Evolutionary conservation across 805 yeast genomes (phyloP).

Genomic region (Sugiyamaella americana): DNA sequence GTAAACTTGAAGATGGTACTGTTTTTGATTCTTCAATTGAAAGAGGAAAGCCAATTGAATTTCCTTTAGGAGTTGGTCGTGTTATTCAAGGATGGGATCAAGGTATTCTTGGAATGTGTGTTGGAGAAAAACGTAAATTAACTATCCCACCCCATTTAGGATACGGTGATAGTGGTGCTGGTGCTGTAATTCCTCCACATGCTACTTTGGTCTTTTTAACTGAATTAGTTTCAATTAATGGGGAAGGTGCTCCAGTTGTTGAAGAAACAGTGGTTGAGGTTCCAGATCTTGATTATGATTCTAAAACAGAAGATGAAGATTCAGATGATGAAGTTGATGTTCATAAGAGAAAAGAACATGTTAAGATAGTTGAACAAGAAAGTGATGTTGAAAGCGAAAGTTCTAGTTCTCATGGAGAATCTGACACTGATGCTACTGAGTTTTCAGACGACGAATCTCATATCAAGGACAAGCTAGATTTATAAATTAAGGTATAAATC

Average conservation of each 20-base stretch:
- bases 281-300: background rate
- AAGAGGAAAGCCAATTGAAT: conserved; percentile 62
- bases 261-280: background rate
- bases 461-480: too few species aligned
- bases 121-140: conserved; percentile 78
- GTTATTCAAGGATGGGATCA: conserved; percentile 91
- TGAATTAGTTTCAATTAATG: conserved; percentile 54
- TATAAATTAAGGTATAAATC: too few species aligned
- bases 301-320: background rate
- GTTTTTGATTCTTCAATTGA: conserved; percentile 68
- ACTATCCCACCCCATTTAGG: conserved; percentile 74
- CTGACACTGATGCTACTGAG: background rate
- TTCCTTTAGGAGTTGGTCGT: conserved; percentile 68
- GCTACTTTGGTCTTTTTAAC: conserved; percentile 65
- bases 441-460: background rate
- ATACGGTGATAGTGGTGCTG: conserved; percentile 68
- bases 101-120: conserved; percentile 76
- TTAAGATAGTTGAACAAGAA: too few species aligned
- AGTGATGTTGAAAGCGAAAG: too few species aligned
- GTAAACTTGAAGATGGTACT: conserved; percentile 58
- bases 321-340: background rate
- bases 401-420: too few species aligned
- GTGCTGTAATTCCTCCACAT: conserved; percentile 70
- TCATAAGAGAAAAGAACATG: too few species aligned
- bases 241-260: conserved; percentile 15